Conservation (phyloP, 1,139 yeast species). For the Kodamaea sp. region DNA sequence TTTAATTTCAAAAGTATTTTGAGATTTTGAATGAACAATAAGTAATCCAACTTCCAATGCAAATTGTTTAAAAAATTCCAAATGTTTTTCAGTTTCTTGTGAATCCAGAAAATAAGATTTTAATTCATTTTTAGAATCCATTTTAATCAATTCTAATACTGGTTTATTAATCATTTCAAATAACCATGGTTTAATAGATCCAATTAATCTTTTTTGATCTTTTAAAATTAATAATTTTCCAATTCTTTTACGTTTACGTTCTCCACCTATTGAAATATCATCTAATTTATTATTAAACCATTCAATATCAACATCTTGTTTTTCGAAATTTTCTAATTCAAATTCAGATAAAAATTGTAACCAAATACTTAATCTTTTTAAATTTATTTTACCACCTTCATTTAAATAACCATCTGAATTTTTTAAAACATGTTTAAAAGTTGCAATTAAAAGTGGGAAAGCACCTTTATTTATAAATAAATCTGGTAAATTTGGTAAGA, state of each 20-base stretch:
- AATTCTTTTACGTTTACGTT: conserved; percentile 57
- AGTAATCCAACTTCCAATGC: conserved; percentile 66
- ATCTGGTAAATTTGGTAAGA: conserved; percentile 96
- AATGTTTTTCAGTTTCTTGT: conserved; percentile 46
- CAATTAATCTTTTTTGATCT: conserved; percentile 65
- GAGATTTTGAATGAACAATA: conserved; percentile 56
- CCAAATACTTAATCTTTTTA: conserved; percentile 71
- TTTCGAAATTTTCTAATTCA: conserved; percentile 79
- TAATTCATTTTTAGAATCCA: conserved; percentile 44
- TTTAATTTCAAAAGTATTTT: conserved; percentile 52
- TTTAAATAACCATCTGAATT: conserved; percentile 82
- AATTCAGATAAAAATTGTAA: conserved; percentile 63
- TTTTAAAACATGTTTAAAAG: conserved; percentile 78
- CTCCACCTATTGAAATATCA: conserved; percentile 71
- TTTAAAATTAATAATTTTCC: conserved; percentile 68
- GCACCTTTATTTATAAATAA: conserved; percentile 94
- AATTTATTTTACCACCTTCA: conserved; percentile 75
- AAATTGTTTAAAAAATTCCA: conserved; percentile 58
- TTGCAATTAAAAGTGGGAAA: conserved; percentile 79
- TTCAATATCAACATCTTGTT: conserved; percentile 76
- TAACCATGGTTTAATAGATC: conserved; percentile 67
- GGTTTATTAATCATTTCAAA: conserved; percentile 36
- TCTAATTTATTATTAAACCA: conserved; percentile 89
- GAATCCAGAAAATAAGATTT: conserved; percentile 47
- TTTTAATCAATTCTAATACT: conserved; percentile 26